phyloP scores from a whole-genome alignment of 129 eudicot species.

The Glebionis coronaria region DNA sequence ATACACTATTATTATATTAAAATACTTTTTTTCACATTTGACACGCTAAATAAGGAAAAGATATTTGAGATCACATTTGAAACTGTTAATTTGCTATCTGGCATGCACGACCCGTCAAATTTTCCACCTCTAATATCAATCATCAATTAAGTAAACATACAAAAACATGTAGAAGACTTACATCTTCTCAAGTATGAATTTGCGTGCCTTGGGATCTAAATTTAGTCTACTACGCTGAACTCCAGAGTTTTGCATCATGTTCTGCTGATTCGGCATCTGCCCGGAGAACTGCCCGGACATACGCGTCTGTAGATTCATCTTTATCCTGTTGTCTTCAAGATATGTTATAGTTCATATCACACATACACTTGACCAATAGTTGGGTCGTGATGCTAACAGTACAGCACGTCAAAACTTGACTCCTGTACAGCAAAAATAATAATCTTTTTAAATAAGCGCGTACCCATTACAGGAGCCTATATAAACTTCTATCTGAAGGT shows the following conservation, averaged over 20 bases:
- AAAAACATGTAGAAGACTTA: conserved; percentile 26
- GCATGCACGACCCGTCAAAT: no score
- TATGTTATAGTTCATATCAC: conserved; percentile 26
- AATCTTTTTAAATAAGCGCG: no score
- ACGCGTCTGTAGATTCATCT: conserved; percentile 75
- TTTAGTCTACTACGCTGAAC: conserved; percentile 34
- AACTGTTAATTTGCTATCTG: no score
- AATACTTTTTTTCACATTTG: not conserved
- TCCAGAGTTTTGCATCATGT: conserved; percentile 61
- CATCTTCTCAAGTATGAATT: conserved; percentile 45
- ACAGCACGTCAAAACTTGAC: conserved; percentile 1
- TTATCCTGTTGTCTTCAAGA: conserved; percentile 28
- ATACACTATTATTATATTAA: not conserved
- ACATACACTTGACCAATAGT: conserved; percentile 10
- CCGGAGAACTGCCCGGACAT: conserved; percentile 69
- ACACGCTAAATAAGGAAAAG: not conserved
- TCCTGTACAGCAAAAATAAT: not conserved
- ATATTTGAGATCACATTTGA: not conserved
- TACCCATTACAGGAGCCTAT: no score
- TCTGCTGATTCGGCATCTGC: conserved; percentile 55
- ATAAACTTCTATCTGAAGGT: no score
- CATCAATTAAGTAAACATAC: conserved; percentile 4
- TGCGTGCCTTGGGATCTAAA: conserved; percentile 54
- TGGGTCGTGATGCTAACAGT: conserved; percentile 11
- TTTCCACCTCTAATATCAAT: not conserved